Conservation (phyloP, 2,329 filamentous ascomycete genomes). For the Aspergillus glaucus region DNA sequence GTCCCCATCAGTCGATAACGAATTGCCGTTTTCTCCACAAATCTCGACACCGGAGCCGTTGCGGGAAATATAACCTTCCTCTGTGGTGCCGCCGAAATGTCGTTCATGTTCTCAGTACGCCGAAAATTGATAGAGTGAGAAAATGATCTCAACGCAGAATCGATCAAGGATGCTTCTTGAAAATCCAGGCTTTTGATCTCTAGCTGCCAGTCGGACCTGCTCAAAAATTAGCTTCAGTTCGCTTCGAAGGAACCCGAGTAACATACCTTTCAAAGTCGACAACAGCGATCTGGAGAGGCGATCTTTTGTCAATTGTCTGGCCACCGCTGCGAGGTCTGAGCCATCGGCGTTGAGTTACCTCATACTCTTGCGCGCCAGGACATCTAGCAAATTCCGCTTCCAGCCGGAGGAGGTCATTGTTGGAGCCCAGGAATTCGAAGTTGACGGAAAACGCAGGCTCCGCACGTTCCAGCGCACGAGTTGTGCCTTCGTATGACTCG, state of each 20-base stretch:
- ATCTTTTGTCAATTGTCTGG: slow-evolving; percentile 14
- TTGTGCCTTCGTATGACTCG: slow-evolving; percentile 17
- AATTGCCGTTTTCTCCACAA: slow-evolving; percentile 36
- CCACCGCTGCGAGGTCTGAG: slow-evolving; percentile 21
- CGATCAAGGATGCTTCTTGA: slow-evolving; percentile 21
- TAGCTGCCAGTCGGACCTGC: slow-evolving; percentile 36
- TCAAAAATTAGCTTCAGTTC: slow-evolving; percentile 3
- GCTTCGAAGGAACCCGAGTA: not conserved
- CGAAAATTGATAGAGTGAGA: slow-evolving; percentile 23
- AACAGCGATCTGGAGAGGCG: slow-evolving; percentile 30
- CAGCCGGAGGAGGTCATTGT: slow-evolving; percentile 28
- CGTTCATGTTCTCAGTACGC: slow-evolving; percentile 10
- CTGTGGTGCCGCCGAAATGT: slow-evolving; percentile 19
- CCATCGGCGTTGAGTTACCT: slow-evolving; percentile 31
- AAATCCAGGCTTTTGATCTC: slow-evolving; percentile 37
- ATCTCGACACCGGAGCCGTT: slow-evolving; percentile 20
- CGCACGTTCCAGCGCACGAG: slow-evolving; percentile 15
- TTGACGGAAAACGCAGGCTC: slow-evolving; percentile 33
- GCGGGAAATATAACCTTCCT: slow-evolving; percentile 26
- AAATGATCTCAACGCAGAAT: slow-evolving; percentile 22
- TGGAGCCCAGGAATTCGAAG: slow-evolving; percentile 33
- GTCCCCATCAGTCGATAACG: slow-evolving; percentile 35
- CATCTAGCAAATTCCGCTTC: slow-evolving; percentile 31
- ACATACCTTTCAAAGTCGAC: slow-evolving; percentile 33
- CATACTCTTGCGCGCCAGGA: slow-evolving; percentile 24